These are phyloP conservation scores for Neurospora intermedia DNA, from an alignment of 495 filamentous ascomycete genomes.

Conservation along the genomic window DNA sequence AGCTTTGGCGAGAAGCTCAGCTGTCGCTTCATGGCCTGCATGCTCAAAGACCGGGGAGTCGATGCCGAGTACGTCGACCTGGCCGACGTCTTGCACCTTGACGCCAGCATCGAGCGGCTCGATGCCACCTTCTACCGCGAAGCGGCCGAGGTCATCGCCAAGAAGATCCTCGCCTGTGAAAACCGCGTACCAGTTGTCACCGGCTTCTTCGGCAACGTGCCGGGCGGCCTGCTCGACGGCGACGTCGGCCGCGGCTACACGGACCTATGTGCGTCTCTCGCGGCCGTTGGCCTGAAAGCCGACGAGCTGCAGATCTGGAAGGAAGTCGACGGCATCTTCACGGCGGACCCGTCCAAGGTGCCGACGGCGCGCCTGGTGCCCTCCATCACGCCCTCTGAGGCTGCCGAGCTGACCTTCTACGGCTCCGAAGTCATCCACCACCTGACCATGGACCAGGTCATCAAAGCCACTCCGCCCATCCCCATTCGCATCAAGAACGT, in stretches of 20 bases:
- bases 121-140: constrained; percentile 72
- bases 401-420: constrained; percentile 86
- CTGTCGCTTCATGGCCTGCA: constrained; percentile 73
- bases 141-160: constrained; percentile 51
- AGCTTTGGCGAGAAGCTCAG: constrained; percentile 90
- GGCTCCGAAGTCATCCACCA: constrained; percentile 95
- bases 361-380: constrained; percentile 68
- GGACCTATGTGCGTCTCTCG: constrained; percentile 75
- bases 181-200: constrained; percentile 67
- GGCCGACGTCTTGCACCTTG: constrained; percentile 58
- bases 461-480: constrained; percentile 71
- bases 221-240: constrained; percentile 65
- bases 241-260: constrained; percentile 80
- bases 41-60: constrained; percentile 65
- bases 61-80: constrained; percentile 82
- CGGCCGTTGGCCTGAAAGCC: constrained; percentile 66
- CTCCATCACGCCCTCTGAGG: constrained; percentile 76
- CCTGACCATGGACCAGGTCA: constrained; percentile 97
- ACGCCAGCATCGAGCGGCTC: constrained; percentile 45
- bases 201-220: constrained; percentile 82
- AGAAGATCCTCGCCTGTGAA: constrained; percentile 58
- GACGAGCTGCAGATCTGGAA: constrained; percentile 87
- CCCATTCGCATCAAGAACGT: constrained; percentile 98
- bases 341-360: constrained; percentile 78
- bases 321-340: constrained; percentile 88